These are phyloP conservation scores for Epichloe gansuensis DNA, from an alignment of 2,329 filamentous ascomycete species.

Conservation along the genomic window DNA sequence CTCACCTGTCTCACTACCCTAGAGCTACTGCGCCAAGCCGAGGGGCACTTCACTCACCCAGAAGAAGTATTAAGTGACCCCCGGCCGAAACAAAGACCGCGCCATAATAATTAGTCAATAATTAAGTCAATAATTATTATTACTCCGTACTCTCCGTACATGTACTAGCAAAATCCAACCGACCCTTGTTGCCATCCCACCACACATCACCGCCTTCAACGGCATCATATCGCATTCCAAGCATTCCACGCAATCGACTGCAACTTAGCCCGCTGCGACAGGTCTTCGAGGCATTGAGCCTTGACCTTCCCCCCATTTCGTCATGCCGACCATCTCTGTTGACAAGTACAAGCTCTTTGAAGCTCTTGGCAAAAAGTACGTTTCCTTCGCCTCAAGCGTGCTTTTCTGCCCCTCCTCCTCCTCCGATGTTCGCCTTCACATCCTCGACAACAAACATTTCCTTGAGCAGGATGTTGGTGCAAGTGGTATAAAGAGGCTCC, in stretches of 20 bases:
- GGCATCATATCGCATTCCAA: not conserved
- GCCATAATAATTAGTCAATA: not conserved
- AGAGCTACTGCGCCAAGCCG: no score
- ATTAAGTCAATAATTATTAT: not conserved
- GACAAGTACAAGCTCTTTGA: slow-evolving; percentile 95
- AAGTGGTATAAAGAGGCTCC: no score
- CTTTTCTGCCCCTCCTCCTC: slow-evolving; percentile 6
- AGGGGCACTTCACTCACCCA: not conserved
- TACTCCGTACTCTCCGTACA: no score
- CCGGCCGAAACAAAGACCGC: slow-evolving; percentile 1
- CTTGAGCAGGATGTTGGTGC: no score
- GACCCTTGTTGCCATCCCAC: not conserved
- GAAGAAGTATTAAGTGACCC: no score
- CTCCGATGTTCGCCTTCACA: not conserved
- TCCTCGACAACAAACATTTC: not conserved
- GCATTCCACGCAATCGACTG: slow-evolving; percentile 1
- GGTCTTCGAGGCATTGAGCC: slow-evolving; percentile 12
- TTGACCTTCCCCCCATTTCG: slow-evolving; percentile 13
- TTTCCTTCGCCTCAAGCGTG: slow-evolving; percentile 9
- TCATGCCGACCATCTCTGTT: slow-evolving; percentile 91
- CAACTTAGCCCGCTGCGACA: not conserved
- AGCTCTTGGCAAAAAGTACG: slow-evolving; percentile 74
- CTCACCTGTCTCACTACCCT: no score
- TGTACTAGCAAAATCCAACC: not conserved
- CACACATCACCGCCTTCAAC: slow-evolving; percentile 4